Evolutionary conservation across 2,329 filamentous ascomycete species (phyloP), one percentile per base, ranked within the genome.

Genomic region (Fusarium nygamai): DNA sequence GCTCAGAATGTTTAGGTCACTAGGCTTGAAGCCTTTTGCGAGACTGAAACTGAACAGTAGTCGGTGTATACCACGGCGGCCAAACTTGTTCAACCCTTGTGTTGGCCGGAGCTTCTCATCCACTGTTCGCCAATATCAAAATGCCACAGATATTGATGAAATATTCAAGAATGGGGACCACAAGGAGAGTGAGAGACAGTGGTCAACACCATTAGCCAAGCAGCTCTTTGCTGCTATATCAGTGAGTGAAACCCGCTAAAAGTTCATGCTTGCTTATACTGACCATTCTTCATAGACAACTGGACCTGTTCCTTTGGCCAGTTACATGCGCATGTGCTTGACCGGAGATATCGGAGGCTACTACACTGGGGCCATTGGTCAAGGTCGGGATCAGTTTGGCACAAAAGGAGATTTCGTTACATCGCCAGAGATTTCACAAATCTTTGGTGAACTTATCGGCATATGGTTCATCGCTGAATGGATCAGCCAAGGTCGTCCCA

Each of bases 241-340:
- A 75, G 95, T 97, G 24, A 51, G 48, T 39, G 22, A 31, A n/a
- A 13, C 19, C 22, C n/a, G 6, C 19, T 27, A 8, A 11, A 20
- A 14, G 13, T 17, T n/a, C 19, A 20, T 34, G n/a, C 43, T 41
- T 34, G n/a, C 43, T 39, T 36, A 46, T 36, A 47, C 57, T 69
- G 10, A 53, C 29, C 43, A 31, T 47, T 38, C 41, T 59, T 50
- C 47, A 22, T 63, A 87, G 85, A 84, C 92, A 46, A 98, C 96
- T 17, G 96, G 96, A 0, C 96, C 96, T 8, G 91, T 98, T 34
- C 94, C 96, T 2, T 89, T 99, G 69, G 95, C 96, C 10, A 92
- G 94, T 60, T 99, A 95, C 83, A 99, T 99, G 96, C 95, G 96
- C 81, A 97, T 98, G 92, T 98, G 96, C 82, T 90, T 99, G 73